Conservation (phyloP, 208 protist genomes). For the Leishmania guyanensis region DNA sequence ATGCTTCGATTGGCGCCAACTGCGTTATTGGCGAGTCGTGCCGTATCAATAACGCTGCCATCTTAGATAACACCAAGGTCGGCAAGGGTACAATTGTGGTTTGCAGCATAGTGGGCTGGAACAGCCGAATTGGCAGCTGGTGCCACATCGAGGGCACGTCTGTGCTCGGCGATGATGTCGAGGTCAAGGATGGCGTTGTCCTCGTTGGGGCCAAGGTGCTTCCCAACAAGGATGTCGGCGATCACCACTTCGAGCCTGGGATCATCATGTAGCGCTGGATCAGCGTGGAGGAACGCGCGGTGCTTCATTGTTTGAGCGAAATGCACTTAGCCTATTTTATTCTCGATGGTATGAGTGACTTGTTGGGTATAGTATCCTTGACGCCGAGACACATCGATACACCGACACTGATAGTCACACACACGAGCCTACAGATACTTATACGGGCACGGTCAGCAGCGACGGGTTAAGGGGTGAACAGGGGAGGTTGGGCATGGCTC, state of each 20-base stretch:
- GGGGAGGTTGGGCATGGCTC: background rate
- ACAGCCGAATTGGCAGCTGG: slow-evolving; percentile 91
- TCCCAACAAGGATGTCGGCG: slow-evolving; percentile 94
- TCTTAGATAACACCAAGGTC: slow-evolving; percentile 88
- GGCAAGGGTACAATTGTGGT: slow-evolving; percentile 83
- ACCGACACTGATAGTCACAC: background rate
- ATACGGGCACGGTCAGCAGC: background rate
- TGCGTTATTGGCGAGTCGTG: slow-evolving; percentile 92
- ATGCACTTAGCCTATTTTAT: background rate
- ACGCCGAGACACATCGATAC: background rate
- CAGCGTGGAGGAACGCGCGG: too few relatives aligned
- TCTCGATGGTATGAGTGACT: background rate
- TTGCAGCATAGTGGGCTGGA: slow-evolving; percentile 97
- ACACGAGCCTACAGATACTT: background rate
- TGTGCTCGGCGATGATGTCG: slow-evolving; percentile 96
- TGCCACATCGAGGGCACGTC: slow-evolving; percentile 93
- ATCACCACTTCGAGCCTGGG: slow-evolving; percentile 80
- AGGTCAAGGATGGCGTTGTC: slow-evolving; percentile 90
- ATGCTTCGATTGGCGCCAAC: slow-evolving; percentile 95
- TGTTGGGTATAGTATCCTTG: background rate
- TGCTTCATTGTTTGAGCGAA: background rate
- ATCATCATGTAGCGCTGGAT: slow-evolving; percentile 91
- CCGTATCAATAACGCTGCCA: slow-evolving; percentile 81
- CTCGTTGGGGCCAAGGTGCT: slow-evolving; percentile 94
- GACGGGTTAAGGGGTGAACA: slow-evolving; percentile 3